phyloP scores from a whole-genome alignment of 139 green algal species.

The Closterium sp. region DNA sequence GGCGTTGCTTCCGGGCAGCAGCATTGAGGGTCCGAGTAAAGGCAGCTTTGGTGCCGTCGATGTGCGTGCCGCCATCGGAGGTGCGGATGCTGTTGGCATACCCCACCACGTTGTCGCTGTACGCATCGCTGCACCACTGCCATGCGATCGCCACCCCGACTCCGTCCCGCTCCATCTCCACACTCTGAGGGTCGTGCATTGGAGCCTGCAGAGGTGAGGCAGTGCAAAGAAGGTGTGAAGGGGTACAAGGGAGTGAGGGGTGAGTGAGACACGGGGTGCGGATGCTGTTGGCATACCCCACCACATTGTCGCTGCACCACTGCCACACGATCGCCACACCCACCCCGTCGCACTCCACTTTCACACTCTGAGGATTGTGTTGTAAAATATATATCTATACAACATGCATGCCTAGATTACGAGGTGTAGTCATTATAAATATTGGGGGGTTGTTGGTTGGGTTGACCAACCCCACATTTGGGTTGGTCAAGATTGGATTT shows the following conservation, averaged over 20 bases:
- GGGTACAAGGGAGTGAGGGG: too few species aligned
- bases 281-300: conserved; percentile 97
- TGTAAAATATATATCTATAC: too few species aligned
- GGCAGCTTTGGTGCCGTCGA: conserved; percentile 84
- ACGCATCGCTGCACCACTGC: conserved; percentile 76
- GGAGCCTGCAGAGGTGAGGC: conserved; percentile 42
- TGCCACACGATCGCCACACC: conserved; percentile 78
- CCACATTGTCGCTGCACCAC: conserved; percentile 67
- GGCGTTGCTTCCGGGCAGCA: conserved; percentile 69
- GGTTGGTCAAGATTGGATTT: too few species aligned
- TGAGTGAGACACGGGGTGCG: too few species aligned
- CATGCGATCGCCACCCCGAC: conserved; percentile 75
- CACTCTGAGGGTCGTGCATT: conserved; percentile 76
- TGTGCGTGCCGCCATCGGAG: conserved; percentile 90
- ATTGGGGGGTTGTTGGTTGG: too few species aligned
- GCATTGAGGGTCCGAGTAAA: conserved; percentile 81
- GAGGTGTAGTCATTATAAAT: too few species aligned
- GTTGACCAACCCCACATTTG: too few species aligned
- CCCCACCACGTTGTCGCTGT: conserved; percentile 61
- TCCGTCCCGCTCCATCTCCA: conserved; percentile 60
- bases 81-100: conserved; percentile 98
- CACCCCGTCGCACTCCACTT: conserved; percentile 62
- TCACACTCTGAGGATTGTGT: conserved; percentile 69
- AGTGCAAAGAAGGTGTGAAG: too few species aligned
- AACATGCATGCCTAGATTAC: too few species aligned